Percentiles rank a stretch among this genome's conserved stretches.
These are phyloP conservation scores for Exophiala sideris DNA, from an alignment of 2,329 filamentous ascomycete genomes.

Conservation along the genomic window DNA sequence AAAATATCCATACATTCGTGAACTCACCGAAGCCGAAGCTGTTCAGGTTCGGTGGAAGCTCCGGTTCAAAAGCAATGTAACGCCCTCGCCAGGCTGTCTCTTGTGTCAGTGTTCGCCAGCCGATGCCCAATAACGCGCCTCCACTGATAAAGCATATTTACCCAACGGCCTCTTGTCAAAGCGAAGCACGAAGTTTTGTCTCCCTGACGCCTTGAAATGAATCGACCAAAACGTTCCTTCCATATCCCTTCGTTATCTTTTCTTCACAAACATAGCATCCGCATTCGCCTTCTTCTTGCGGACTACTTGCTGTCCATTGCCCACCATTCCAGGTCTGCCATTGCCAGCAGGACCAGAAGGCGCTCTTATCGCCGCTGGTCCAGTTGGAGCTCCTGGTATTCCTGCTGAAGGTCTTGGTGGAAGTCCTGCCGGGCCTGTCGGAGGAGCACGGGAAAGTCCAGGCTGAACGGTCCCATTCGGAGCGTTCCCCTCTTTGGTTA, in stretches of 20 bases:
- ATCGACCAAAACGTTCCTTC: no score
- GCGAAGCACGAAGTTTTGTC: no score
- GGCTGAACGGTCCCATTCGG: neutral
- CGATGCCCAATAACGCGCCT: no score
- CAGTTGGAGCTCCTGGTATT: neutral
- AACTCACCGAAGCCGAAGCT: no score
- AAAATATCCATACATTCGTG: no score
- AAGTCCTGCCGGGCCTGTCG: neutral
- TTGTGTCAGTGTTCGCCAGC: no score
- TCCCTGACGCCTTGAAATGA: no score
- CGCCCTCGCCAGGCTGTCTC: no score
- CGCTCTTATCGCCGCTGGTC: neutral
- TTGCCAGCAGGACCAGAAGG: neutral
- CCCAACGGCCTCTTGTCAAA: no score
- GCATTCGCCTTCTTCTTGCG: slow-evolving; percentile 24
- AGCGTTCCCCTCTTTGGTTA: neutral
- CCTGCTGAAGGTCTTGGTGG: neutral
- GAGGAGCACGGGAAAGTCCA: neutral
- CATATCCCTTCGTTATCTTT: slow-evolving; percentile 6
- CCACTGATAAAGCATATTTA: no score
- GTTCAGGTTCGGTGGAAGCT: no score
- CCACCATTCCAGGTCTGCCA: slow-evolving; percentile 1
- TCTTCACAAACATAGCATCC: slow-evolving; percentile 23
- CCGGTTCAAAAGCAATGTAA: no score
- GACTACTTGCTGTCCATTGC: slow-evolving; percentile 13